phyloP scores from a whole-genome alignment of 208 protist species.

The Trypanosoma boissoni region DNA sequence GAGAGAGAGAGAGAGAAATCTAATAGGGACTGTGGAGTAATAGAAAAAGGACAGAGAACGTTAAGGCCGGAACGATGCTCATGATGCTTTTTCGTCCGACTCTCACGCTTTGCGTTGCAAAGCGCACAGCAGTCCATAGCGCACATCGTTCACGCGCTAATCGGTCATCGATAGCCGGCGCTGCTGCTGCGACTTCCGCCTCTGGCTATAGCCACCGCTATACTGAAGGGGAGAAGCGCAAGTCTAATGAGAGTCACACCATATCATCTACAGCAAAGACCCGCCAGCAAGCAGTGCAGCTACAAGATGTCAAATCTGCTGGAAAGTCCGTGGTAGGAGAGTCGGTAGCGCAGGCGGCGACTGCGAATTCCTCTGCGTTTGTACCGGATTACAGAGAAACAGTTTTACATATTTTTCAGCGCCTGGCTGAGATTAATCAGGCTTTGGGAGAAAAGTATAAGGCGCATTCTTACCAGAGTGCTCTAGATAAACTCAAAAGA shows the following conservation, averaged over 20 bases:
- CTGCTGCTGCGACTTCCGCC: background rate
- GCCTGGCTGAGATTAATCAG: constrained; percentile 72
- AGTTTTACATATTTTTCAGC: constrained; percentile 71
- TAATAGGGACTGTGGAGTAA: too few species aligned
- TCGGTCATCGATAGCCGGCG: constrained; percentile 8
- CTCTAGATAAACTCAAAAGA: constrained; percentile 56
- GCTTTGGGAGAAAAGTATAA: constrained; percentile 81
- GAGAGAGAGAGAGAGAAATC: too few species aligned
- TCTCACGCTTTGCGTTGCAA: constrained; percentile 4
- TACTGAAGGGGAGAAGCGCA: too few species aligned
- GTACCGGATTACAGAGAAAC: constrained; percentile 77
- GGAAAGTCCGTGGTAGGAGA: too few species aligned
- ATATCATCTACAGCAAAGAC: background rate
- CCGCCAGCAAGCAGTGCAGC: too few species aligned
- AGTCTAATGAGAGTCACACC: background rate
- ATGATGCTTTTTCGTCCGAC: constrained; percentile 21
- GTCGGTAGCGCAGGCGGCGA: too few species aligned
- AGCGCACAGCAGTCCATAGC: constrained; percentile 11
- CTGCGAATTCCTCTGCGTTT: constrained; percentile 27
- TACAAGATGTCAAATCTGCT: too few species aligned
- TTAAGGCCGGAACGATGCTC: constrained; percentile 2
- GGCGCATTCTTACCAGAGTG: constrained; percentile 55
- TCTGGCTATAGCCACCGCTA: too few species aligned
- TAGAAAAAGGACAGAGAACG: too few species aligned
- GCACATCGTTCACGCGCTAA: background rate